These are phyloP conservation scores for Fusarium xylarioides DNA, from an alignment of 2,329 filamentous ascomycete genomes.

Conservation along the genomic window DNA sequence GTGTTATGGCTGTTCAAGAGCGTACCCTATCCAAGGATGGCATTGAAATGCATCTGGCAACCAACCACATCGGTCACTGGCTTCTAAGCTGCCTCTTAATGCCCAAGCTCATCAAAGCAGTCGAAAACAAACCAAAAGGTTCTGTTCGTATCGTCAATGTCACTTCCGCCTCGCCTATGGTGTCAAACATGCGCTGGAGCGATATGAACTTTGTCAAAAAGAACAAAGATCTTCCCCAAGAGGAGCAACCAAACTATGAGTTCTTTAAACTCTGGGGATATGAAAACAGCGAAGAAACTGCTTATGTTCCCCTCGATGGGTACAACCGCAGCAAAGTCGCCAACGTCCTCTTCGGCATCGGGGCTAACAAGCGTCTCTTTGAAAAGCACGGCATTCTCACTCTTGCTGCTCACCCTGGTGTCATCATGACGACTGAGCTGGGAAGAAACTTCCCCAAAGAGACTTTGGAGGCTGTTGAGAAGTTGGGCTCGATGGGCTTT, in stretches of 20 bases:
- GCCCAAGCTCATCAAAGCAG: constrained; percentile 4
- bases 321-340: constrained; percentile 11
- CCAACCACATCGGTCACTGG: constrained; percentile 14
- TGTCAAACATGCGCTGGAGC: constrained; percentile 5
- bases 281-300: not conserved
- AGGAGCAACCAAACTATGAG: not conserved
- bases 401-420: not conserved
- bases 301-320: not conserved
- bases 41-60: constrained; percentile 4
- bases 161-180: not conserved
- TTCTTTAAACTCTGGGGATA: constrained; percentile 9
- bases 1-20: not conserved
- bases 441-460: not conserved
- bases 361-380: not conserved
- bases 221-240: constrained; percentile 4
- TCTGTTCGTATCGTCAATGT: constrained; percentile 5
- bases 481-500: not conserved
- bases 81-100: not conserved
- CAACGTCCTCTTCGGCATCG: constrained; percentile 11
- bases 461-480: not conserved
- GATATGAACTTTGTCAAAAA: constrained; percentile 13
- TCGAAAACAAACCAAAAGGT: not conserved
- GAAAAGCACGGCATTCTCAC: not conserved
- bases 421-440: not conserved
- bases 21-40: not conserved